Evolutionary conservation across 441 rosid genomes (phyloP), one percentile per base, ranked within the genome.

Genomic region (Raphanus hybrid): DNA sequence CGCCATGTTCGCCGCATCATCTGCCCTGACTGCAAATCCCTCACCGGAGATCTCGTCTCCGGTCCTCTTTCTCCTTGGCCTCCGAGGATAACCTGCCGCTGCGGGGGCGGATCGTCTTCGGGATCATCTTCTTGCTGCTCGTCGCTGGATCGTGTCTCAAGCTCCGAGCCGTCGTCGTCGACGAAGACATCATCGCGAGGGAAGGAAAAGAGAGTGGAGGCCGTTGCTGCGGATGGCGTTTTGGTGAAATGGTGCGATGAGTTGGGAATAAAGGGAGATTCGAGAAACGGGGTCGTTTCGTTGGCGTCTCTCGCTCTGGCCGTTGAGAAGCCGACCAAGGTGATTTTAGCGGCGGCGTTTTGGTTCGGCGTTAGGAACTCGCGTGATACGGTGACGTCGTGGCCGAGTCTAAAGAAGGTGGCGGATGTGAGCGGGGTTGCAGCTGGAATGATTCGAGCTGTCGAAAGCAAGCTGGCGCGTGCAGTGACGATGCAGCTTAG

Each of bases 1-100:
- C 96, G 91, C 39, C 93, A 89, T 76, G 12, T 86, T 69, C 90
- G 92, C 6, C 78, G 74, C 12, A 10, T 81, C 48, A 54, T 91
- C 64, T 91, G 92, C 77, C 75, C 74, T 34, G 3, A 15, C 50
- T 86, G 92, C 74, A 63, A 76, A 39, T 82, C 84, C 5, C 72
- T 78, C 10, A 60, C 87, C 58, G 81, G 67, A 58, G 63, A 80
- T 58, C 43, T 77, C 74, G 12, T 85, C 78, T 80, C 87, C 35
- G 89, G 86, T 39, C 18, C 76, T 66, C 52, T 69, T 32, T 64
- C 74, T 2, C 71, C 66, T 26, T 64, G 71, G 75, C 78, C 82
- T 39, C 75, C 54, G 7, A 64, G 12, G 32, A 74, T 52, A 35
- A 23, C 8, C 1, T 75, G 73, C 23, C 16, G 58, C 58, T 59